Percentiles rank a stretch among this genome's conserved stretches.
These are phyloP conservation scores for Zymoseptoria brevis DNA, from an alignment of 2,329 filamentous ascomycete species.

Conservation along the genomic window DNA sequence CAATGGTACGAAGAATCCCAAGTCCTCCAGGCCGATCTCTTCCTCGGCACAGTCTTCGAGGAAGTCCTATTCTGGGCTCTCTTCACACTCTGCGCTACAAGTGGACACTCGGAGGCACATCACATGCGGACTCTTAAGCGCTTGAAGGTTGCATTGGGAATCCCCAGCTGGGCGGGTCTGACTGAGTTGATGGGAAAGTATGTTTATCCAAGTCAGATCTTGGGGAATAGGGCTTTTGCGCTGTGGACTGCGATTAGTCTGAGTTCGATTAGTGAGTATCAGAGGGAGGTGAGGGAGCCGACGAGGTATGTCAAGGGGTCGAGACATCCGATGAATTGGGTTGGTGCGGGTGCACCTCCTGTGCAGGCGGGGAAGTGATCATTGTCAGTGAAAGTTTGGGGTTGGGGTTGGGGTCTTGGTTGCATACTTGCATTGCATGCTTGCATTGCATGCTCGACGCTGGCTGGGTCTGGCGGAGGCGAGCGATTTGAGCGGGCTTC, in stretches of 20 bases:
- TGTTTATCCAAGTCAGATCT: constrained; percentile 5
- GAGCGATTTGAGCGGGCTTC: background rate
- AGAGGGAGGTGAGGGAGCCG: constrained; percentile 5
- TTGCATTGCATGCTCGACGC: background rate
- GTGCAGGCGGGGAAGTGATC: background rate
- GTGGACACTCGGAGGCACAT: constrained; percentile 10
- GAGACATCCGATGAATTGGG: constrained; percentile 8
- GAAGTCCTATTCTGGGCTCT: constrained; percentile 15
- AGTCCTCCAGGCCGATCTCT: constrained; percentile 6
- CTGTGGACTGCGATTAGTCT: constrained; percentile 12
- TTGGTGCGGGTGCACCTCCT: constrained; percentile 1
- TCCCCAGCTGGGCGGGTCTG: constrained; percentile 5
- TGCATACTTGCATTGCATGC: too few relatives aligned
- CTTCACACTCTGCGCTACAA: constrained; percentile 12
- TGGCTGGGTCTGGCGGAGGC: background rate
- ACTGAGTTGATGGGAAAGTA: constrained; percentile 4
- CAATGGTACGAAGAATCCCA: constrained; percentile 8
- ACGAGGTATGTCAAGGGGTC: constrained; percentile 10
- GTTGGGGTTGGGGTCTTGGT: too few relatives aligned
- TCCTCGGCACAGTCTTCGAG: constrained; percentile 15
- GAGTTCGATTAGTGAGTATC: constrained; percentile 8
- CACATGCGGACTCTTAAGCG: constrained; percentile 14
- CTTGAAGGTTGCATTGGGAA: constrained; percentile 5
- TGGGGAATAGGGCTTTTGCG: constrained; percentile 10
- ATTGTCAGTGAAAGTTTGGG: too few relatives aligned